These are phyloP conservation scores for Ilyonectria robusta DNA, from an alignment of 2,329 filamentous ascomycete species.

Conservation along the genomic window DNA sequence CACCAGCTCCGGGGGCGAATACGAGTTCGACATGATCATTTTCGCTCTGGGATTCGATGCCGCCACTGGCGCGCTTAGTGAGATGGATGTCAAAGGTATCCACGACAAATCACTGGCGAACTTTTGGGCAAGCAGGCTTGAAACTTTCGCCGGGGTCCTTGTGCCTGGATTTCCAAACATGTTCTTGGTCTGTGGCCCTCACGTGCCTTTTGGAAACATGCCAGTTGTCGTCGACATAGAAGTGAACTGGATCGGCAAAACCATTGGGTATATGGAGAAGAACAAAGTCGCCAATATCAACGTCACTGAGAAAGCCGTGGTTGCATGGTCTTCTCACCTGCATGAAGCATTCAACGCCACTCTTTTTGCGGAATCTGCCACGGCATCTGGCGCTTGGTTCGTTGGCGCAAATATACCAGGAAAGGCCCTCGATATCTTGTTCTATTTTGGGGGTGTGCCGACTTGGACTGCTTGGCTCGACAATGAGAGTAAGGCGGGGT, in stretches of 20 bases:
- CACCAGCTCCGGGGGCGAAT: slow-evolving; percentile 13
- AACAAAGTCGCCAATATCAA: slow-evolving; percentile 19
- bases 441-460: slow-evolving; percentile 31
- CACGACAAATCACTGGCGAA: slow-evolving; percentile 16
- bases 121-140: slow-evolving; percentile 21
- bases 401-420: slow-evolving; percentile 33
- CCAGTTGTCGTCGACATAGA: slow-evolving; percentile 25
- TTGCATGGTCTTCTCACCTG: slow-evolving; percentile 34
- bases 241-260: slow-evolving; percentile 28
- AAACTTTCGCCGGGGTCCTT: slow-evolving; percentile 26
- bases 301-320: slow-evolving; percentile 10
- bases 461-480: slow-evolving; percentile 29
- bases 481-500: slow-evolving; percentile 6
- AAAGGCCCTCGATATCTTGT: slow-evolving; percentile 17
- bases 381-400: slow-evolving; percentile 23
- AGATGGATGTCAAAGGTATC: slow-evolving; percentile 23
- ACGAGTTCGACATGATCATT: slow-evolving; percentile 35
- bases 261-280: slow-evolving; percentile 11
- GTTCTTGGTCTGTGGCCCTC: slow-evolving; percentile 30
- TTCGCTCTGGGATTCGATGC: slow-evolving; percentile 36
- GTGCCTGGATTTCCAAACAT: slow-evolving; percentile 32
- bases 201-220: slow-evolving; percentile 31
- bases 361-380: slow-evolving; percentile 43
- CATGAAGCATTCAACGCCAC: slow-evolving; percentile 52
- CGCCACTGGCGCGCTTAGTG: slow-evolving; percentile 24